Percentiles rank a stretch among this genome's conserved stretches.
These are phyloP conservation scores for Ustilaginoidea virens DNA, from an alignment of 2,329 filamentous ascomycete species.

Conservation along the genomic window DNA sequence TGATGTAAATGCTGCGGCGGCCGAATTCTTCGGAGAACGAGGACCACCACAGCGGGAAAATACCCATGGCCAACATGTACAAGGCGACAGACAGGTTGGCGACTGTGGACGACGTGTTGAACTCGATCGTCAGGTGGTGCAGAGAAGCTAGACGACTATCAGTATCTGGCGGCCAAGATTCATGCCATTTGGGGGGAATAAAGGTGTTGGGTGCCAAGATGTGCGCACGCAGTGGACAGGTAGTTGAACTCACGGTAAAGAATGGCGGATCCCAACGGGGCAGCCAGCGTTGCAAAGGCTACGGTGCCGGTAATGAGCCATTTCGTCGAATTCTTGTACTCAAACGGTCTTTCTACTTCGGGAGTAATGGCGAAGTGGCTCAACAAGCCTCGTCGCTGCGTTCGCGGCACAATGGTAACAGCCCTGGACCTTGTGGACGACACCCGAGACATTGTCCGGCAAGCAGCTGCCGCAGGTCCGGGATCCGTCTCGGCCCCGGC, in stretches of 20 bases:
- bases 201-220: too few species aligned
- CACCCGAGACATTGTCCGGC: conserved; percentile 15
- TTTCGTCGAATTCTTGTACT: conserved; percentile 61
- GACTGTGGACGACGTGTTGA: conserved; percentile 47
- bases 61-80: conserved; percentile 72
- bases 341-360: conserved; percentile 61
- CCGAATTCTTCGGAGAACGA: conserved; percentile 62
- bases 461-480: conserved; percentile 2
- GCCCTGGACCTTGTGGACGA: conserved; percentile 24
- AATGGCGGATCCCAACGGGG: conserved; percentile 72
- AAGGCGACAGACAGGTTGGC: conserved; percentile 64
- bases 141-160: conserved; percentile 44
- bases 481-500: not conserved
- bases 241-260: conserved; percentile 69
- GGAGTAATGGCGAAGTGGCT: conserved; percentile 56
- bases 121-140: conserved; percentile 42
- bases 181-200: too few species aligned
- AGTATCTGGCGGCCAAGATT: too few species aligned
- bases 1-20: conserved; percentile 62
- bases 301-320: conserved; percentile 73
- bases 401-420: conserved; percentile 25
- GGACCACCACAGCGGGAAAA: conserved; percentile 80
- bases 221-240: too few species aligned
- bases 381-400: conserved; percentile 53
- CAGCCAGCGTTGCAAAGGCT: conserved; percentile 59